Evolutionary conservation across 768 basidiomycete species (phyloP).

Genomic region (Amanita molliuscula): DNA sequence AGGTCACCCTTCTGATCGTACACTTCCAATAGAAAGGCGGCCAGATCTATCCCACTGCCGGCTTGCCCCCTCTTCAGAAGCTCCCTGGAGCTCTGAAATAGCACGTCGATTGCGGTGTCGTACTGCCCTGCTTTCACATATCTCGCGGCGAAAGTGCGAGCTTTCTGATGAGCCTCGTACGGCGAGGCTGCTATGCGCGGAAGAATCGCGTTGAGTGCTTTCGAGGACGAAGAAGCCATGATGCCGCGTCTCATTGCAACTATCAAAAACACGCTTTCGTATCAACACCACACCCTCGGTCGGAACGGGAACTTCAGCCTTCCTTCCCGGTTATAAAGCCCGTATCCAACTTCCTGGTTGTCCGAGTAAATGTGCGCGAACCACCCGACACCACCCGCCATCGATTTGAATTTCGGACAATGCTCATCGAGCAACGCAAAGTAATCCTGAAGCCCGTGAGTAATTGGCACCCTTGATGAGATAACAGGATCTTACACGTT

Average conservation of each 20-base stretch:
- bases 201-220: conserved; percentile 66
- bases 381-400: conserved; percentile 60
- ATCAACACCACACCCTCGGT: conserved; percentile 53
- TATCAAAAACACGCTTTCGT: not conserved
- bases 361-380: conserved; percentile 77
- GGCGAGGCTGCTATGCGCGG: conserved; percentile 65
- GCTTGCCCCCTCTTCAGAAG: conserved; percentile 81
- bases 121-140: conserved; percentile 74
- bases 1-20: conserved; percentile 66
- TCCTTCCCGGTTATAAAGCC: conserved; percentile 43
- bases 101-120: conserved; percentile 83
- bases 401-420: conserved; percentile 51
- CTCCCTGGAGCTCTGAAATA: conserved; percentile 84
- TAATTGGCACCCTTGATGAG: not conserved
- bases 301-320: conserved; percentile 51
- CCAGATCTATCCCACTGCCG: conserved; percentile 86
- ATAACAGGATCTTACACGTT: conserved; percentile 31
- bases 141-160: conserved; percentile 87
- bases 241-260: not conserved
- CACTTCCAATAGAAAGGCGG: conserved; percentile 70
- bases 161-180: conserved; percentile 96
- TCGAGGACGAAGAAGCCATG: conserved; percentile 33
- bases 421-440: conserved; percentile 52
- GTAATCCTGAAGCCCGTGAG: conserved; percentile 35
- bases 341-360: conserved; percentile 56